Evolutionary conservation across 352 stramenopile species (phyloP), one percentile per base, ranked within the genome.

Genomic region (Globisporangium cystogenes): DNA sequence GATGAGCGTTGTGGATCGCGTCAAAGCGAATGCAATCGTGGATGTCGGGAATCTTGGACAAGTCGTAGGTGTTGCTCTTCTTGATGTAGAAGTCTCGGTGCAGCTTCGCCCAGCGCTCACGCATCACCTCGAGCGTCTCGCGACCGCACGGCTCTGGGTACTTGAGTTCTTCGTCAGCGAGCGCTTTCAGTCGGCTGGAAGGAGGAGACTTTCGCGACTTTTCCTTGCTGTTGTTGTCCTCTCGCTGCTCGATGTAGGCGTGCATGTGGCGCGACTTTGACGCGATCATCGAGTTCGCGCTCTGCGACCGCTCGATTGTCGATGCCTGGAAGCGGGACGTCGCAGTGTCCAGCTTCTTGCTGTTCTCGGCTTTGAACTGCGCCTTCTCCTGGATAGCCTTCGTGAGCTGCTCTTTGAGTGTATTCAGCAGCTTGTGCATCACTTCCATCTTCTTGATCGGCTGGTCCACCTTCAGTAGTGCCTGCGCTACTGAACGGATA

Each of bases 1-100:
- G 59, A 59, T 98, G 87, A 18, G 86, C 79, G 66, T 99, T 99
- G 70, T 99, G 98, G 20, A 99, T 82, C 48, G 97, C 93, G 72
- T 99, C 97, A 67, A 98, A 99, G 23, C 96, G 89, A 49, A 98
- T 95, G 70, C 96, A 98, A 70, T 99, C 97, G 68, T 98, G 96
- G 44, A 99, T 97, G 58, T 99, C 97, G 8, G 98, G 97, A 50
- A 99, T 97, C 60, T 98, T 91, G 8, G 86, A 97, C 35, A 99
- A 65, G 63, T 98, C 96, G 72, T 98, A 98, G 3, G 77, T 92
- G 55, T 95, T 82, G 14, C 66, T 89, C 60, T 96, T 96, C 57
- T 86, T 86, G 31, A 95, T 93, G 75, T 99, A 98, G 26, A 99
- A 97, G 60, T 98, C 95, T 48, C 92, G 89, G 60, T 97, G 87